These are phyloP conservation scores for Exophiala spinifera DNA, from an alignment of 2,329 filamentous ascomycete genomes.

Conservation along the genomic window DNA sequence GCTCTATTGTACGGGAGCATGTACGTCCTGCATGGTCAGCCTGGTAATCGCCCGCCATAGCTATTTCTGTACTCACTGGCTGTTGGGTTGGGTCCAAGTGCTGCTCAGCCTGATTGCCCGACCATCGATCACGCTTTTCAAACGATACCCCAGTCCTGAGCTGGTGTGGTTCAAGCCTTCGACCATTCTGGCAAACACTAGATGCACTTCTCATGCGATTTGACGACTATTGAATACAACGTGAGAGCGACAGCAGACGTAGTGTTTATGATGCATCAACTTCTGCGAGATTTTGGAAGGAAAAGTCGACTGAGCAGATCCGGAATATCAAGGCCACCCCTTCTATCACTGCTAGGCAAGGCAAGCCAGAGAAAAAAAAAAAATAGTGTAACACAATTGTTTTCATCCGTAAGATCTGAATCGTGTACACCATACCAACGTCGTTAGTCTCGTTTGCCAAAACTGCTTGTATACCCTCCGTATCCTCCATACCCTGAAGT, in stretches of 20 bases:
- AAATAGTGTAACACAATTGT: no score
- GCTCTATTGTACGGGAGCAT: no score
- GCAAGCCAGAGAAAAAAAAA: no score
- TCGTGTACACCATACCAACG: background rate
- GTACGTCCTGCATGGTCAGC: background rate
- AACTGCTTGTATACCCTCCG: slow-evolving; percentile 26
- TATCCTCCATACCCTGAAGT: slow-evolving; percentile 29
- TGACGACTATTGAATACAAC: background rate
- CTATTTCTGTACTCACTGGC: background rate
- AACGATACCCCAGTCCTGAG: no score
- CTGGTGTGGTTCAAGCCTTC: no score
- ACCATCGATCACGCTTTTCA: no score
- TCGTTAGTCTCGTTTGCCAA: slow-evolving; percentile 29
- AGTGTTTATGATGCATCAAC: background rate
- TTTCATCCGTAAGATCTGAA: background rate
- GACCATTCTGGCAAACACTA: no score
- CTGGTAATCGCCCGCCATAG: background rate
- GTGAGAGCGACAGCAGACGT: background rate
- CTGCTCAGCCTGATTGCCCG: no score
- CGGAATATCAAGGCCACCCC: no score
- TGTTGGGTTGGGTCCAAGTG: no score
- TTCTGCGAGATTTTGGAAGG: background rate
- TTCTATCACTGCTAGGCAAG: no score
- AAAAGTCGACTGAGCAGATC: no score
- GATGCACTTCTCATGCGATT: background rate